These are phyloP conservation scores for Trichophyton simii DNA, from an alignment of 2,329 filamentous ascomycete species.

Conservation along the genomic window DNA sequence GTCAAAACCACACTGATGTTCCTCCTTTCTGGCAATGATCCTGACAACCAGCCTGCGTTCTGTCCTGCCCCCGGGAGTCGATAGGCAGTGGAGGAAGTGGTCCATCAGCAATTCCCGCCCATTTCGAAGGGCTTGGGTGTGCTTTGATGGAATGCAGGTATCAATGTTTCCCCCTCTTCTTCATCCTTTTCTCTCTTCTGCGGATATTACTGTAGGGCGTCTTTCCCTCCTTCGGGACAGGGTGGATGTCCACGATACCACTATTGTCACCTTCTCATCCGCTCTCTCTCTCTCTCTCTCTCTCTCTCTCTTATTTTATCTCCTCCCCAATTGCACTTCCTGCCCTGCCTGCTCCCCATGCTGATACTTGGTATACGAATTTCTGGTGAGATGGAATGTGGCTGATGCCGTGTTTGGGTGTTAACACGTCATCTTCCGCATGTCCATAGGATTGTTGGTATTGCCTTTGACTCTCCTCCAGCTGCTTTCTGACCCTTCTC, in stretches of 20 bases:
- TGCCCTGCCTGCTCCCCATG: too few relatives aligned
- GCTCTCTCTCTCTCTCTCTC: background rate
- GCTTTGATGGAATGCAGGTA: background rate
- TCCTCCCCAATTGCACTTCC: too few relatives aligned
- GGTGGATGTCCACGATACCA: background rate
- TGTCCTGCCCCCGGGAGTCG: background rate
- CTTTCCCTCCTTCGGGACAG: constrained; percentile 7
- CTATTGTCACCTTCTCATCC: background rate
- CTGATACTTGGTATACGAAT: too few relatives aligned
- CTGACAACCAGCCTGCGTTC: background rate
- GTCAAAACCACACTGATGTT: background rate
- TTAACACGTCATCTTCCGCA: background rate
- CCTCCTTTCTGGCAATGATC: background rate
- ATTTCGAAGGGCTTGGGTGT: background rate
- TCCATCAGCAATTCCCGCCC: background rate
- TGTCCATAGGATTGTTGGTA: background rate
- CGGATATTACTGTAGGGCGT: background rate
- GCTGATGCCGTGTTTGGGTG: background rate
- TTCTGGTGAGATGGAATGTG: background rate
- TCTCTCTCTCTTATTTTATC: background rate
- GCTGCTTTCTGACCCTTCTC: background rate
- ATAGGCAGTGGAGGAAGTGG: background rate
- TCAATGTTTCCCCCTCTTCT: background rate
- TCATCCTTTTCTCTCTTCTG: background rate
- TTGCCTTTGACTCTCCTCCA: background rate